Percentiles rank a stretch among this genome's conserved stretches.
Conservation (phyloP, 805 yeast species). For the Torulaspora gathmanii region DNA sequence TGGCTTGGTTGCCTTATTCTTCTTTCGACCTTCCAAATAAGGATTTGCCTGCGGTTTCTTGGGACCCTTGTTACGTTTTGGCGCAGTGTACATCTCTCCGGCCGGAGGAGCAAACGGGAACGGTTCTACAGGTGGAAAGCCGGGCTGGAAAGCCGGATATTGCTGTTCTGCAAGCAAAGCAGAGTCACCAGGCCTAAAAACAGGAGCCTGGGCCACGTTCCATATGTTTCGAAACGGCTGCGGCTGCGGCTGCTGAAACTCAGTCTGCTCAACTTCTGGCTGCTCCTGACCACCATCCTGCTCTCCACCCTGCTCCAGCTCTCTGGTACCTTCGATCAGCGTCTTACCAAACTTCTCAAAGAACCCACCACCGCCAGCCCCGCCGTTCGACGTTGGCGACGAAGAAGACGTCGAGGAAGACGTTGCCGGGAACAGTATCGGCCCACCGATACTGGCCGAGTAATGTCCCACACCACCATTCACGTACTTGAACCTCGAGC, state of each 20-base stretch:
- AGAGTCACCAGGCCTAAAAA: conserved; percentile 25
- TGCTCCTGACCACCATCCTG: not conserved
- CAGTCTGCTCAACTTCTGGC: conserved; percentile 1
- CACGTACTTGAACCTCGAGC: conserved; percentile 19
- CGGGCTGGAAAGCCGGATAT: not conserved
- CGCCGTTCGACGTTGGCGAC: not conserved
- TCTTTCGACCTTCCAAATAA: conserved; percentile 18
- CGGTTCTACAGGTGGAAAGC: not conserved
- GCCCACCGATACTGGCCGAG: conserved; percentile 28
- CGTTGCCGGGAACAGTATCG: conserved; percentile 11
- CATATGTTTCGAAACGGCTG: conserved; percentile 18
- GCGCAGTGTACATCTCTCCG: conserved; percentile 6
- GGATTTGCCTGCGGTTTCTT: conserved; percentile 23
- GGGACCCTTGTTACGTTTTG: conserved; percentile 5
- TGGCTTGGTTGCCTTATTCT: not conserved
- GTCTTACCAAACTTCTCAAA: conserved; percentile 36
- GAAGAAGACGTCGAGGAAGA: conserved; percentile 3
- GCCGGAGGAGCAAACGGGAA: not conserved
- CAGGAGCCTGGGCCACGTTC: conserved; percentile 30
- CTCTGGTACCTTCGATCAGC: conserved; percentile 35
- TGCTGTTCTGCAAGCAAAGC: conserved; percentile 2
- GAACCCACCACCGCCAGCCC: conserved; percentile 24
- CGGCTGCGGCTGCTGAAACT: conserved; percentile 3
- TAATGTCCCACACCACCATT: conserved; percentile 16
- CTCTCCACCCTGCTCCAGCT: conserved; percentile 20